These are phyloP conservation scores for Stropharia rugosoannulata DNA, from an alignment of 768 basidiomycete species.

Conservation along the genomic window DNA sequence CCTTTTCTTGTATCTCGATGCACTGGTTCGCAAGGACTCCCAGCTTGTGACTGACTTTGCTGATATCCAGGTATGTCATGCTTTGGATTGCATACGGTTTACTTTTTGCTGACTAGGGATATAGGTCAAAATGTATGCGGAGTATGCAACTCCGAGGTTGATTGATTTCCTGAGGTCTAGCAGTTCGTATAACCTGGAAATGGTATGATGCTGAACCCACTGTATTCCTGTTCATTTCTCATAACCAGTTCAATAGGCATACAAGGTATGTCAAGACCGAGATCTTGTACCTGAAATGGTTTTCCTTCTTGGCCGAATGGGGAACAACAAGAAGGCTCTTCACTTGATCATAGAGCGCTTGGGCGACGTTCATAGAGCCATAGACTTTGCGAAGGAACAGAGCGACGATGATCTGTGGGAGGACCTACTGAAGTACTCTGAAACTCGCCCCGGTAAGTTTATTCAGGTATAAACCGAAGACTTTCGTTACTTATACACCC, in stretches of 20 bases:
- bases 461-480: not conserved
- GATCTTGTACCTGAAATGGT: slow-evolving; percentile 97
- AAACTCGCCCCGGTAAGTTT: slow-evolving; percentile 79
- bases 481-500: not conserved
- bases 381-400: slow-evolving; percentile 98
- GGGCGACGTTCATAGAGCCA: slow-evolving; percentile 91
- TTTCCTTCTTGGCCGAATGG: slow-evolving; percentile 95
- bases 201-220: slow-evolving; percentile 37
- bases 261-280: slow-evolving; percentile 77
- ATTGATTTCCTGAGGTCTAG: slow-evolving; percentile 92
- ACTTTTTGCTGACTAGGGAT: not conserved
- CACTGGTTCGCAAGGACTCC: slow-evolving; percentile 84
- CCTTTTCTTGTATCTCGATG: slow-evolving; percentile 91
- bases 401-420: slow-evolving; percentile 98
- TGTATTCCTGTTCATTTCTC: not conserved
- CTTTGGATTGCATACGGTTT: not conserved
- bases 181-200: slow-evolving; percentile 88
- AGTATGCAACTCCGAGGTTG: slow-evolving; percentile 73
- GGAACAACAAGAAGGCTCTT: slow-evolving; percentile 93
- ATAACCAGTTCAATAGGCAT: slow-evolving; percentile 56
- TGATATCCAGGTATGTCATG: slow-evolving; percentile 68
- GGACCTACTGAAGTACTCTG: slow-evolving; percentile 90
- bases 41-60: slow-evolving; percentile 78
- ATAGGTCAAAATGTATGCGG: slow-evolving; percentile 89
- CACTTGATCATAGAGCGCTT: slow-evolving; percentile 93